Base-by-base conservation (phyloP, 2,329 filamentous ascomycete species). In the Botrytis medusae region DNA sequence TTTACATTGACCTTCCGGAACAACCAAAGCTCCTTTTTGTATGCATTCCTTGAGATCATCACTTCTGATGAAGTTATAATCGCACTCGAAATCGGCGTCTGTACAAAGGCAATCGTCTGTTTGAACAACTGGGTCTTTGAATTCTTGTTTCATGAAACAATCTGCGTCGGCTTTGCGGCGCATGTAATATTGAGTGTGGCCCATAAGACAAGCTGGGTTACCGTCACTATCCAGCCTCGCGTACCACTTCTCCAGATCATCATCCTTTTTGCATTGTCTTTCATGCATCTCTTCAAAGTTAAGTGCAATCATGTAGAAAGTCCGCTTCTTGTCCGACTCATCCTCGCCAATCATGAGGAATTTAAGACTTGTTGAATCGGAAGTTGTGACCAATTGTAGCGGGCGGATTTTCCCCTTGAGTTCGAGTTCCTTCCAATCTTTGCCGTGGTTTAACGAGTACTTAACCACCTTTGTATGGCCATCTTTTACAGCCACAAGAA, bases 391-490 rank as follows among this genome's bases (percentile, higher is more conserved):
- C 69, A 99, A 85, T 72, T 92, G 86, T 73, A 87, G 86, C 22
- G 94, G 93, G 72, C 86, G 86, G 75, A 98, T 86, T 78, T 92
- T 91, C 60, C 89, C 84, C 1, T 92, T 89, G 7, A 98, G 85
- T 62, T 92, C 83, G n/a, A 90, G 87, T 20, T 87, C 85, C 73
- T 91, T 85, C 96, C 97, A 99, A 3, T 88, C 88, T 79, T 94
- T 90, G 68, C 97, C 97, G 80, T 98, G 94, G 80, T 99, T 90
- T 40, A 98, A 84, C 1, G 96, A 98, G 82, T 95, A 99, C 54
- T 83, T 85, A 68, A 91, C 82, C 76, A 90, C 86, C 54, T 89
- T 84, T 1, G 91, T 93, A 65, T 85, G 63, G 14, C 63, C 85
- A 78, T 97, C 93, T 75, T 88, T 87, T 54, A 98, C 86, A 6